A percentile compares a stretch with the other conserved stretches of the same genome.
phyloP scores from a whole-genome alignment of 441 rosid species.

The Daphne laureola region DNA sequence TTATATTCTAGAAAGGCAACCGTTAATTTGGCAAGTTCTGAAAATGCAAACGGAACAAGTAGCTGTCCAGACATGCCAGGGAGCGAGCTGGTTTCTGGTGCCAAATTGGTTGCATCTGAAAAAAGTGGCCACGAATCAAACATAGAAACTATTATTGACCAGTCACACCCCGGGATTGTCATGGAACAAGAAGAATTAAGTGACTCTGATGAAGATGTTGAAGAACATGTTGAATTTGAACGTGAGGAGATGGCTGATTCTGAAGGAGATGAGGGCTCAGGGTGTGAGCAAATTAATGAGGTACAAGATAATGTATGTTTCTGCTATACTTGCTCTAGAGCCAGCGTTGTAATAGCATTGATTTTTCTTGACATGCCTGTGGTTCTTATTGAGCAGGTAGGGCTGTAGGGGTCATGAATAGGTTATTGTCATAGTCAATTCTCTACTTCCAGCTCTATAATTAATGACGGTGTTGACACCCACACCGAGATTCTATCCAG shows the following conservation, averaged over 20 bases:
- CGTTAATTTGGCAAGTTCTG: slow-evolving; percentile 16
- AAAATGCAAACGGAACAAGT: slow-evolving; percentile 23
- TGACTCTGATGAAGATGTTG: slow-evolving; percentile 89
- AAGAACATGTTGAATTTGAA: slow-evolving; percentile 94
- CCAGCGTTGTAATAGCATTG: too few species aligned
- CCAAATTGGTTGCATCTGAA: slow-evolving; percentile 21
- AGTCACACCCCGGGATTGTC: slow-evolving; percentile 74
- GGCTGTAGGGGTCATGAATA: too few species aligned
- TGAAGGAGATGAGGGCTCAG: slow-evolving; percentile 75
- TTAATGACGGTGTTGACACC: too few species aligned
- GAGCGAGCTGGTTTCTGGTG: slow-evolving; percentile 23
- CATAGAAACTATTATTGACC: slow-evolving; percentile 38
- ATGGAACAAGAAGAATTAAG: slow-evolving; percentile 99
- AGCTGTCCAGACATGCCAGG: slow-evolving; percentile 20
- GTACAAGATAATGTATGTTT: slow-evolving; percentile 46
- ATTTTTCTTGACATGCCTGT: too few species aligned
- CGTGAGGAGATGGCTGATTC: slow-evolving; percentile 98
- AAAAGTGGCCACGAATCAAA: slow-evolving; percentile 25
- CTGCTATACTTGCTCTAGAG: slow-evolving; percentile 9
- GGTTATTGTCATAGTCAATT: too few species aligned
- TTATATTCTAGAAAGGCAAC: slow-evolving; percentile 16
- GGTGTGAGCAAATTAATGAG: slow-evolving; percentile 36
- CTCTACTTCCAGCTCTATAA: too few species aligned
- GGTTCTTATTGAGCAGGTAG: too few species aligned
- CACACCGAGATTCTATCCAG: too few species aligned